Evolutionary conservation across 176 grass and related monocot genomes (phyloP), one percentile per base, ranked within the genome.

Genomic region (Luzula sylvatica): DNA sequence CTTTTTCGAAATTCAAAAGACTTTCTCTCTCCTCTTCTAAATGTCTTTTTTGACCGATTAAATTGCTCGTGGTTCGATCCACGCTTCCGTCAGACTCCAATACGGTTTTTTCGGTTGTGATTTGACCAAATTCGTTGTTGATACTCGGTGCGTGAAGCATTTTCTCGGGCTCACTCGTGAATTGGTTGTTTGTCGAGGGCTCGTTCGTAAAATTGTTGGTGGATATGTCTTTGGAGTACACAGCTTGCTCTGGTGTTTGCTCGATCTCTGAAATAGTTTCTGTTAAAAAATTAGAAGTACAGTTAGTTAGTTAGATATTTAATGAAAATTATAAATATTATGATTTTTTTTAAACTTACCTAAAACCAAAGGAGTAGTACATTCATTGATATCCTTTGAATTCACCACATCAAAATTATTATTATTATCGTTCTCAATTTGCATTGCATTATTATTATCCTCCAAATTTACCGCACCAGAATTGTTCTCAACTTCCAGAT

Each of bases 21-120:
- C 5, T 35, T 35, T 7, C 9, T 35, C 68, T 83, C 35, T 49
- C 60, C 20, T 90, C 82, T 72, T 86, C 78, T 53, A 87, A 56
- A 65, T 62, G 75, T 27, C 93, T 69, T 77, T 98, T 98, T 58
- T 80, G 78, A 65, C 78, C 80, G 17, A 63, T 78, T 46, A 98
- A 78, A 74, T 72, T 87, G 30, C 69, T 35, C 29, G 29, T 32
- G 22, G 86, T 61, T 75, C 71, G 90, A 65, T 87, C 71, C 26
- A 71, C 74, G 79, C 93, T 98, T 61, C 78, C 86, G 77, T 98
- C 93, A 46, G 81, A 92, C 56, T 92, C 93, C 46, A 70, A 72
- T 9, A 74, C 65, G 45, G 72, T 75, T 67, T 75, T 98, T 80
- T 98, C 93, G 61, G 75, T 72, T 38, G 86, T 98, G 47, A 87